These are phyloP conservation scores for Solanum phureja DNA, from an alignment of 257 asterid genomes.

Conservation along the genomic window DNA sequence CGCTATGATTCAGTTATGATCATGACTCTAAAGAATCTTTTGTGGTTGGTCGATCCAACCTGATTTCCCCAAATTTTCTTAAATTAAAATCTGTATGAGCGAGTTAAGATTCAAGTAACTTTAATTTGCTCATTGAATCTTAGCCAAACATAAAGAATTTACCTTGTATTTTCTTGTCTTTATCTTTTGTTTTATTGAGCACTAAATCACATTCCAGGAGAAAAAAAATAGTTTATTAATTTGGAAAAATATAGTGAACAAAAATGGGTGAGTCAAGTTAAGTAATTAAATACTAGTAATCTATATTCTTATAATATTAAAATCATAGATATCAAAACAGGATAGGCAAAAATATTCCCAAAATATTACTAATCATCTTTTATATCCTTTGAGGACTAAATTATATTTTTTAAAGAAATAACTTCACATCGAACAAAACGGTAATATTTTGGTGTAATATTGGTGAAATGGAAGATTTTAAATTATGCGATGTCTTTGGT, in stretches of 20 bases:
- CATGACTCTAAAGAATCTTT: slow-evolving; percentile 27
- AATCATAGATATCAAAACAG: not conserved
- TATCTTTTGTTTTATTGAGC: not conserved
- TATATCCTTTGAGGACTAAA: not conserved
- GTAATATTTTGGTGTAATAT: not conserved
- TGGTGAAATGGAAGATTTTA: not conserved
- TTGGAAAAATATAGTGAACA: not conserved
- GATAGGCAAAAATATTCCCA: not conserved
- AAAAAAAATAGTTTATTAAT: not conserved
- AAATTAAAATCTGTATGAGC: not conserved
- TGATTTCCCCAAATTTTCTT: too few relatives aligned
- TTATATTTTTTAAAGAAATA: too few relatives aligned
- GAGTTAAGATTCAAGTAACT: not conserved
- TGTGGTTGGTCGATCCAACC: not conserved
- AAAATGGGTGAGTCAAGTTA: not conserved
- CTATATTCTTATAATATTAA: not conserved
- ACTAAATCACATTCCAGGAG: not conserved
- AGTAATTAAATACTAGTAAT: too few relatives aligned
- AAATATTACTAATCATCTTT: not conserved
- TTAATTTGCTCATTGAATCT: not conserved
- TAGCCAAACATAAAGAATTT: too few relatives aligned
- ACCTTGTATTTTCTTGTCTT: not conserved
- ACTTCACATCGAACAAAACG: too few relatives aligned
- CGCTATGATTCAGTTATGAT: slow-evolving; percentile 21
- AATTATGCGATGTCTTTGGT: not conserved